Evolutionary conservation across 2,329 filamentous ascomycete genomes (phyloP), one percentile per base, ranked within the genome.

Genomic region (Sporothrix schenckii): DNA sequence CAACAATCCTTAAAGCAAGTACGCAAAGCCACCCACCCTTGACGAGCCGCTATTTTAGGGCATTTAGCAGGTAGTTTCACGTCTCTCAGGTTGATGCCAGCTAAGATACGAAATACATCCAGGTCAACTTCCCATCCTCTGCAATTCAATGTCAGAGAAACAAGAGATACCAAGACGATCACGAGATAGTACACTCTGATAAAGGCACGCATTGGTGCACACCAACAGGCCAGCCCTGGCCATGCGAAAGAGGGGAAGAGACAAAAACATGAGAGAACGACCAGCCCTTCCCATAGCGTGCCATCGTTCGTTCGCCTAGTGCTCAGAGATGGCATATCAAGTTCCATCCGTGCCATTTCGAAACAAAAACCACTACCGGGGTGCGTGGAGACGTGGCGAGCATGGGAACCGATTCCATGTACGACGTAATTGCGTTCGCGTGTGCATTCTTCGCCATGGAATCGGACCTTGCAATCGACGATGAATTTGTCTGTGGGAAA

Each of bases 311-410:
- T 34, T 56, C 53, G 53, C 27, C 30, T 60, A 19, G 39, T 34
- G 34, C 27, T 30, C 27, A 34, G 34, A 30, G 34, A 34, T 6
- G 34, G 1, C 34, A 34, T 34, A 34, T 34, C 34, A 34, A 34
- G 34, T 34, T 9, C 34, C 34, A 34, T n/a, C 5, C 24, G 21
- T 13, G 11, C 11, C 21, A 11, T 27, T 16, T 63, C 58, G 39
- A 63, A 63, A 63, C 58, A 63, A 21, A 21, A 63, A 63, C 58
- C 58, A 47, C 39, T 47, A 27, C 58, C 58, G 39, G 58, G 39
- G 39, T 63, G n/a, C 58, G 13, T 63, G 39, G 30, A n/a, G 27
- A 4, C 27, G 27, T 7, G 39, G 58, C n/a, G 39, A 41, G 19
- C 27, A 13, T 41, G 34, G 41, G 41, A 44, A 16, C 14, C 41